Evolutionary conservation across 164 flowering plant genomes (phyloP).

Genomic region (Sextonia rubra): DNA sequence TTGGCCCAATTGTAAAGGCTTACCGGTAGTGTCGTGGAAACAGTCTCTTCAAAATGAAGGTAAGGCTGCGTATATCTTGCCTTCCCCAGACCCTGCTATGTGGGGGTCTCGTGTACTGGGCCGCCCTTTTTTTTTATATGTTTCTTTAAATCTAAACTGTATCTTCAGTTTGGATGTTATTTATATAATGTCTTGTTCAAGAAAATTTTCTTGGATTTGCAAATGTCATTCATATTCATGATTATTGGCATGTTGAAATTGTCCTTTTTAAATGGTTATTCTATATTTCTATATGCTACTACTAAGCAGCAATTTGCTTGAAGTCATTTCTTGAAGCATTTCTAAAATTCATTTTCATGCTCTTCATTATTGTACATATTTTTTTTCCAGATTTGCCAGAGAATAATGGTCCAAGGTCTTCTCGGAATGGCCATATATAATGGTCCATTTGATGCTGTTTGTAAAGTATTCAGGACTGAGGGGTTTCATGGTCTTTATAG

Average conservation of each 20-base stretch:
- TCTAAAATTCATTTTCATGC: background rate
- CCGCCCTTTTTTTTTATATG: no score
- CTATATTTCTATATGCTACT: background rate
- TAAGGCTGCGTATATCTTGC: no score
- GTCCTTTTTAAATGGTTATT: background rate
- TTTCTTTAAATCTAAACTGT: background rate
- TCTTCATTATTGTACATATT: background rate
- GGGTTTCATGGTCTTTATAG: conserved; percentile 80
- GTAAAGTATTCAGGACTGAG: conserved; percentile 52
- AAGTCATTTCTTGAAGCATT: background rate
- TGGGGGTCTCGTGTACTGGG: no score
- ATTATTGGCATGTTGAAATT: background rate
- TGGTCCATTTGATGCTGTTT: conserved; percentile 56
- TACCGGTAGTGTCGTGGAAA: no score
- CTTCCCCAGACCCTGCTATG: no score
- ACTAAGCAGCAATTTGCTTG: background rate
- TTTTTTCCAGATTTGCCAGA: conserved; percentile 70
- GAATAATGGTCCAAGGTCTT: conserved; percentile 85
- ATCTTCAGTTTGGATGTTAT: background rate
- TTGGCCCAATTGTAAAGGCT: no score
- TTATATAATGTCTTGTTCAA: background rate
- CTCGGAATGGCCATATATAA: conserved; percentile 53
- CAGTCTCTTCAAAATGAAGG: no score
- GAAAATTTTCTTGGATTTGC: background rate
- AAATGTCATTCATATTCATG: background rate